A percentile compares a stretch with the other conserved stretches of the same genome.
These are phyloP conservation scores for Tetrahymena malaccensis DNA, from an alignment of 73 alveolate genomes.

Conservation along the genomic window DNA sequence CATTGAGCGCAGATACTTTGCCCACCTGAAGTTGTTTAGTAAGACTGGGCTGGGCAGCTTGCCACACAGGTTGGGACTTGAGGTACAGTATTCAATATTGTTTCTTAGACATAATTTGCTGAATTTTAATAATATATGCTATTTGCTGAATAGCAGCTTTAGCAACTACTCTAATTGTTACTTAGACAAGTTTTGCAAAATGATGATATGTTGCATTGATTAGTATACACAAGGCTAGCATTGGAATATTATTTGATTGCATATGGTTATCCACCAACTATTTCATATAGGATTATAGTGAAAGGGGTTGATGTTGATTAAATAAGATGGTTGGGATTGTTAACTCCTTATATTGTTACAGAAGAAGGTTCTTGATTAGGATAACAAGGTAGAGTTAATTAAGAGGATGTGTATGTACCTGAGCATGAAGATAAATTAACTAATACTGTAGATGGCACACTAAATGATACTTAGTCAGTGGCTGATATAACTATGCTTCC, in stretches of 20 bases:
- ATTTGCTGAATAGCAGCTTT: not conserved
- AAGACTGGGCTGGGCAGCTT: not conserved
- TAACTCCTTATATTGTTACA: not conserved
- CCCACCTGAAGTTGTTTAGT: not conserved
- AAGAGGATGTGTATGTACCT: not conserved
- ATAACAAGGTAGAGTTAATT: not conserved
- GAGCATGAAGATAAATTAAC: not conserved
- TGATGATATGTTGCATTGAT: not conserved
- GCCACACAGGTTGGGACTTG: not conserved
- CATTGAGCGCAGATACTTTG: not conserved
- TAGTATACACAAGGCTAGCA: not conserved
- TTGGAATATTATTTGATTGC: not conserved
- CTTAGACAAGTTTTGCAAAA: not conserved
- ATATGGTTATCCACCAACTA: not conserved
- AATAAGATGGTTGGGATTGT: not conserved
- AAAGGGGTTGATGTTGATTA: not conserved
- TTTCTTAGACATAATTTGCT: not conserved
- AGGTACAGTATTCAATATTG: not conserved
- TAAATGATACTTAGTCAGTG: not conserved
- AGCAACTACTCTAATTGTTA: not conserved
- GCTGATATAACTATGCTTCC: not conserved
- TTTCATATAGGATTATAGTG: not conserved
- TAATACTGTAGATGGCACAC: not conserved
- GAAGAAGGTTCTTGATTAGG: not conserved
- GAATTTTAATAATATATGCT: not conserved